Base-by-base conservation (phyloP, 1,284 basidiomycete species). In the Marasmius tenuissimus region DNA sequence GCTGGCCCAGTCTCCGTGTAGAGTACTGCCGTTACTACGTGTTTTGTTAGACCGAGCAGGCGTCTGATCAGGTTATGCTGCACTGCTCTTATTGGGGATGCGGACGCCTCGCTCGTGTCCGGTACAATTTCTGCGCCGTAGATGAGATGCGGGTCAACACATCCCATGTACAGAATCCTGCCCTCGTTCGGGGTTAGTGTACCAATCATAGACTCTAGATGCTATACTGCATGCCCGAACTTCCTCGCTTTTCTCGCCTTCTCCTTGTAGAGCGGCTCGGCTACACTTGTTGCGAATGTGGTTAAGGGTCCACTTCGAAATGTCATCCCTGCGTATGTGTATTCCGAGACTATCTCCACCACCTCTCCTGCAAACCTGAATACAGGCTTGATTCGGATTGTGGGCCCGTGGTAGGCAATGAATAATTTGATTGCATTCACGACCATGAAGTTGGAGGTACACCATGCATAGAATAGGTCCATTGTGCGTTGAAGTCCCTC, bases 131-230 rank as follows among this genome's bases (percentile, higher is more conserved):
- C n/a, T n/a, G n/a, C n/a, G n/a, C n/a, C n/a, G n/a, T n/a, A n/a
- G n/a, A n/a, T n/a, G n/a, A 40, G 16, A 40, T 40, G 39, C 9
- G 56, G 58, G 16, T 51, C 33, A 20, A 52, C 42, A 42, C 49
- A 53, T 51, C 48, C 49, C 52, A 55, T 60, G 20, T 54, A 60
- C 11, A 60, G 58, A 7, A 48, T 60, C 22, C 39, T 54, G 7
- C 59, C 59, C 35, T 60, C 59, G 34, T 37, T 12, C 16, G 48
- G 11, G 34, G 59, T 51, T 3, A 60, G 52, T 12, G 27, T 20
- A 8, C 59, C 59, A 55, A 60, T 60, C 59, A 60, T 60, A 14
- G 59, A 55, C 37, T 60, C 59, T 55, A 60, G 47, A 33, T 60
- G 59, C 7, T 55, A 42, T 18, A 60, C 52, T 11, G 52, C 59